phyloP scores from a whole-genome alignment of 768 basidiomycete genomes.

The Termitomyces sp. region DNA sequence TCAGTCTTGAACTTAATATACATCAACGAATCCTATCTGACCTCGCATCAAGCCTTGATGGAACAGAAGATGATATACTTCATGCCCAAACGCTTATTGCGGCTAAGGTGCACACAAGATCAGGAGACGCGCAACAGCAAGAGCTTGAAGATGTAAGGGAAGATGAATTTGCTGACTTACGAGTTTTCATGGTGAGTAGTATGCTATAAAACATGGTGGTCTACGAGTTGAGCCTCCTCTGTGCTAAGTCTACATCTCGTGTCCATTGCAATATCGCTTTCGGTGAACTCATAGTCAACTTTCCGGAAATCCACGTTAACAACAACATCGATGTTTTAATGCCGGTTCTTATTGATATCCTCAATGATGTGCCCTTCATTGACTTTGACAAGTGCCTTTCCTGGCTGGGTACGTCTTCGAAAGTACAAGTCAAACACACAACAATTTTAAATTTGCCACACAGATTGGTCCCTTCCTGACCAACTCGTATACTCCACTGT shows the following conservation, averaged over 20 bases:
- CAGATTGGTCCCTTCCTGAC: constrained; percentile 86
- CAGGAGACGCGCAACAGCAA: constrained; percentile 19
- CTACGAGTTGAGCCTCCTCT: not conserved
- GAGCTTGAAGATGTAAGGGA: constrained; percentile 21
- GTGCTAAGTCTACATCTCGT: constrained; percentile 54
- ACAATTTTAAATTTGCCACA: not conserved
- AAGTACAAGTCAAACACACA: not conserved
- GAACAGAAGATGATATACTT: constrained; percentile 37
- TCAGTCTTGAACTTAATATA: constrained; percentile 73
- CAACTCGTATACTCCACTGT: constrained; percentile 77
- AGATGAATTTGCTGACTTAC: constrained; percentile 22
- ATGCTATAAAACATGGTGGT: constrained; percentile 2
- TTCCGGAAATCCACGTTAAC: constrained; percentile 46
- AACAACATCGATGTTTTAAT: constrained; percentile 49
- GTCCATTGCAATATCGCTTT: constrained; percentile 82
- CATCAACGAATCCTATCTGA: constrained; percentile 72
- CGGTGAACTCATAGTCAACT: constrained; percentile 67
- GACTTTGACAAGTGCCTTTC: constrained; percentile 75
- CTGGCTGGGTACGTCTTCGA: constrained; percentile 59
- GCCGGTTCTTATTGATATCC: constrained; percentile 56
- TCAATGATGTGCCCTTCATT: constrained; percentile 66
- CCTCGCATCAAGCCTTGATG: constrained; percentile 54
- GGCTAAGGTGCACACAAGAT: constrained; percentile 49
- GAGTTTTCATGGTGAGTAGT: constrained; percentile 35
- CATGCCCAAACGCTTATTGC: constrained; percentile 53